Evolutionary conservation across 164 flowering plant species (phyloP), one percentile per base, ranked within the genome.

Genomic region (Vitis amurensis): DNA sequence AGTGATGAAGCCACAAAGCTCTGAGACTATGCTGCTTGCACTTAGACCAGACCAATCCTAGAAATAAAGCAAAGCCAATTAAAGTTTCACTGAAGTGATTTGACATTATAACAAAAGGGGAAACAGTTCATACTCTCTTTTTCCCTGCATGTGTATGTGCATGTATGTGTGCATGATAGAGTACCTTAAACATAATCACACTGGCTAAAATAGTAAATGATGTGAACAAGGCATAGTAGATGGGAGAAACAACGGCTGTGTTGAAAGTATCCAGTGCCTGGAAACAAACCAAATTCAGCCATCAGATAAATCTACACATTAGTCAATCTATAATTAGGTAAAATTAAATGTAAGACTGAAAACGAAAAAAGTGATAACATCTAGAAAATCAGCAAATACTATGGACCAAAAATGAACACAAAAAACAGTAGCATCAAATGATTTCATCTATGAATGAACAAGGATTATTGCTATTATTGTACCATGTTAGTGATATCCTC

Each of bases 151-250:
- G 44, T 4, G 16, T 37, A 37, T 37, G 44, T 37, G 44, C 44
- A 37, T 37, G 44, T 37, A 37, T 37, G 44, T 37, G 44, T 37
- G 7, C 44, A 37, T 37, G 44, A 37, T 3, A 67, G 55, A 12
- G 55, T 91, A 91, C 98, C 98, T 92, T 92, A 64, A 94, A 92
- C 98, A 94, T 94, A 74, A 92, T 94, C 67, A 92, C 94, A 79
- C 97, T 94, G 29, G 98, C 98, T 2, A 94, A 66, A 62, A 94
- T 92, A 47, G 98, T 92, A 68, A 94, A 84, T 27, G 92, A 79
- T 67, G 98, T 94, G 82, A 94, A 94, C 88, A 89, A 55, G 47
- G 98, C 98, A 84, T 91, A 94, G 78, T 94, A 88, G 71, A 94
- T 91, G 11, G 98, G 98, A 74, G 98, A 94, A 74, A 91, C 98